These are phyloP conservation scores for Ceratocystis papillata DNA, from an alignment of 2,329 filamentous ascomycete genomes.

Conservation along the genomic window DNA sequence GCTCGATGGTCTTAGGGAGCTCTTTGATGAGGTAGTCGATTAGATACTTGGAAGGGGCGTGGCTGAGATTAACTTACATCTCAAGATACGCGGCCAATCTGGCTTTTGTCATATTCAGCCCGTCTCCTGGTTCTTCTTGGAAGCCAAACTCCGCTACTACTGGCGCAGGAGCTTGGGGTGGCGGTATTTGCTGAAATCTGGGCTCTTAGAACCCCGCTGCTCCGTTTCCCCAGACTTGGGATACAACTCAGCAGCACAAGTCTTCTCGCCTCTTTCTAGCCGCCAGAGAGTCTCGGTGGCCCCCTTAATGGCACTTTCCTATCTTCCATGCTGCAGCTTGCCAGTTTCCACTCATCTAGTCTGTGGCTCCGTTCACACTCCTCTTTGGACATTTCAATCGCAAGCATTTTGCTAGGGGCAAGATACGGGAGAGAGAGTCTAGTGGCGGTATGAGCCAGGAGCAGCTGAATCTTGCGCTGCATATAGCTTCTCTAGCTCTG, in stretches of 20 bases:
- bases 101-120: slow-evolving; percentile 43
- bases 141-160: neutral
- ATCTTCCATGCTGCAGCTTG: slow-evolving; percentile 33
- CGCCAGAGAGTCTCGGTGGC: slow-evolving; percentile 43
- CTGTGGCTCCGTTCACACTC: slow-evolving; percentile 28
- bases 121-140: neutral
- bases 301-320: slow-evolving; percentile 47
- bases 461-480: no score
- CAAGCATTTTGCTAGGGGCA: no score
- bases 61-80: slow-evolving; percentile 32
- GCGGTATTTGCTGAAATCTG: no score
- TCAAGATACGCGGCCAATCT: slow-evolving; percentile 50
- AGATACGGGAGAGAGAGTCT: no score
- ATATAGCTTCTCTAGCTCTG: no score
- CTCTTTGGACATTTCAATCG: neutral
- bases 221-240: slow-evolving; percentile 36
- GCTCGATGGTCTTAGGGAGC: slow-evolving; percentile 51
- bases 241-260: slow-evolving; percentile 51
- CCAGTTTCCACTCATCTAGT: slow-evolving; percentile 37
- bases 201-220: slow-evolving; percentile 7
- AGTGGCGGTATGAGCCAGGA: no score
- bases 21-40: slow-evolving; percentile 56
- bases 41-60: slow-evolving; percentile 31
- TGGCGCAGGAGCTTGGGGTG: neutral
- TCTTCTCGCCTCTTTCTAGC: slow-evolving; percentile 52